These are phyloP conservation scores for Lichtheimia corymbifera DNA, from an alignment of 371 early-diverging fungal genomes.

Conservation along the genomic window DNA sequence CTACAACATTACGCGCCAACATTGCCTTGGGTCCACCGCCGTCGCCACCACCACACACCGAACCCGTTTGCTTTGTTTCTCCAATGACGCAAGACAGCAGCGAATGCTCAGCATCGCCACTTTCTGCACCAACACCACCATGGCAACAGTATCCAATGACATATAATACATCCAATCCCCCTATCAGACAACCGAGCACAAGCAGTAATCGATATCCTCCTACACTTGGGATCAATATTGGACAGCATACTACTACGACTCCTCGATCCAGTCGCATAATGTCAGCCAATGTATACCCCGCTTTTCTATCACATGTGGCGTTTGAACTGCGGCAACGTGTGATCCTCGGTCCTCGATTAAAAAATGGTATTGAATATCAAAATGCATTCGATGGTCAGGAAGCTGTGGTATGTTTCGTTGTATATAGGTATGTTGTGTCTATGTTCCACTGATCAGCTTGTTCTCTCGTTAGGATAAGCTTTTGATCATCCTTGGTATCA, in stretches of 20 bases:
- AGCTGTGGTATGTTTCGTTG: slow-evolving; percentile 55
- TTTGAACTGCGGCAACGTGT: slow-evolving; percentile 61
- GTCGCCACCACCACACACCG: background rate
- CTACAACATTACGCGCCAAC: background rate
- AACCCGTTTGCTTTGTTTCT: slow-evolving; percentile 1
- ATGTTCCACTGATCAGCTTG: background rate
- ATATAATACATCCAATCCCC: background rate
- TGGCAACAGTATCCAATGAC: background rate
- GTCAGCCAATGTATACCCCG: slow-evolving; percentile 50
- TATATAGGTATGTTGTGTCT: background rate
- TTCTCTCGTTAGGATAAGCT: slow-evolving; percentile 4
- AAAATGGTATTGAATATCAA: slow-evolving; percentile 79
- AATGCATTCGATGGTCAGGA: slow-evolving; percentile 80
- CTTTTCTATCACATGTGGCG: slow-evolving; percentile 79
- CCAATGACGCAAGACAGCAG: background rate
- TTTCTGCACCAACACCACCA: background rate
- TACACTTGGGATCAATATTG: no score
- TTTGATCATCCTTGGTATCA: slow-evolving; percentile 60
- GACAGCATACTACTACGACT: slow-evolving; percentile 5
- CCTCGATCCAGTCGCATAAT: background rate
- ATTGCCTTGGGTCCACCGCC: background rate
- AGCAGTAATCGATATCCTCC: background rate
- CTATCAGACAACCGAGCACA: background rate
- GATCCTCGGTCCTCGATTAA: slow-evolving; percentile 53
- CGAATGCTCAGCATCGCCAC: background rate